Evolutionary conservation across 768 basidiomycete species (phyloP).

Genomic region (Pleurotus pulmonarius): DNA sequence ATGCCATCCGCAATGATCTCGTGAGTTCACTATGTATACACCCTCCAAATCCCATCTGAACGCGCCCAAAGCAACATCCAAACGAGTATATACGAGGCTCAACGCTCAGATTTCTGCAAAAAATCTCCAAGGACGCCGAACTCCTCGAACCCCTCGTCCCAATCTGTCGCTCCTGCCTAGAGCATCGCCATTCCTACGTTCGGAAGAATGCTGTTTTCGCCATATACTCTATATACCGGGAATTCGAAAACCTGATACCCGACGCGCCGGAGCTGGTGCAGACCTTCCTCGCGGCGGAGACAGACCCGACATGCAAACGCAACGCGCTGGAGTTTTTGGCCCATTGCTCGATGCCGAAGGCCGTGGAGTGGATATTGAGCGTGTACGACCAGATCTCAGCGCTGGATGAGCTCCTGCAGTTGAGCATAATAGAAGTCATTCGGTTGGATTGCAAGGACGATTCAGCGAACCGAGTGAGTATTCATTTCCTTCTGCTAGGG

Average conservation of each 20-base stretch:
- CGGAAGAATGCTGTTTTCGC: conserved; percentile 99
- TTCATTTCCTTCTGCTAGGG: neutral
- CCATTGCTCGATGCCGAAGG: conserved; percentile 80
- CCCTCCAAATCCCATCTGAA: conserved; percentile 9
- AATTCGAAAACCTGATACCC: conserved; percentile 92
- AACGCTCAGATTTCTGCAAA: conserved; percentile 94
- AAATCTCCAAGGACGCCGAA: conserved; percentile 89
- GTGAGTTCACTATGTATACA: conserved; percentile 40
- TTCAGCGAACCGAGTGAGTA: conserved; percentile 72
- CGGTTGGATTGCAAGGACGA: conserved; percentile 85
- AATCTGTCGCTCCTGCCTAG: conserved; percentile 88
- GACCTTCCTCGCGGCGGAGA: conserved; percentile 94
- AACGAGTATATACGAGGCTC: conserved; percentile 99
- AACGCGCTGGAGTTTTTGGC: conserved; percentile 97
- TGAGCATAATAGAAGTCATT: conserved; percentile 93
- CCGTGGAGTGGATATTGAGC: conserved; percentile 85
- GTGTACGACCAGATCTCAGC: conserved; percentile 79
- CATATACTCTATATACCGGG: conserved; percentile 89
- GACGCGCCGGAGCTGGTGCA: conserved; percentile 95
- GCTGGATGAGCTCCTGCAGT: conserved; percentile 91
- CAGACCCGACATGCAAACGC: conserved; percentile 93
- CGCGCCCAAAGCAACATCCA: conserved; percentile 79
- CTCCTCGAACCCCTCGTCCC: conserved; percentile 95
- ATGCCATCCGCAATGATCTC: conserved; percentile 96
- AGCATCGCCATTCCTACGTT: conserved; percentile 97